Percentiles rank a stretch among this genome's conserved stretches.
Evolutionary conservation across 2,329 filamentous ascomycete species (phyloP).

Genomic region (Talaromyces sp.): DNA sequence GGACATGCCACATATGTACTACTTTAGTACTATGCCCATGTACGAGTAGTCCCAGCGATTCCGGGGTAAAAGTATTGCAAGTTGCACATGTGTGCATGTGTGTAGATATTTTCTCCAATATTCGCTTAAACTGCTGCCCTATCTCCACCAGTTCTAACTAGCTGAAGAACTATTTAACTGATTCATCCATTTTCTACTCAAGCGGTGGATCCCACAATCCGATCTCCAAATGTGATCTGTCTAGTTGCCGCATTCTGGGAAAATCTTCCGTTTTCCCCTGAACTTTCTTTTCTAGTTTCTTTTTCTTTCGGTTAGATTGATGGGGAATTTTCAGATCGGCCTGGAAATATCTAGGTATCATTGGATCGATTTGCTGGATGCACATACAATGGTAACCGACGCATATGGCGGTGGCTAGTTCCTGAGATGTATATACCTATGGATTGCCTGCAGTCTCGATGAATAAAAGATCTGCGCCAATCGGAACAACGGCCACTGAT

Average conservation of each 20-base stretch:
- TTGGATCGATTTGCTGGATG: background rate
- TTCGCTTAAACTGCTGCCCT: background rate
- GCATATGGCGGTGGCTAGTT: background rate
- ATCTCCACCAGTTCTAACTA: constrained; percentile 8
- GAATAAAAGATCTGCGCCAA: background rate
- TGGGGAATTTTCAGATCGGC: background rate
- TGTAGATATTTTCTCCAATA: too few relatives aligned
- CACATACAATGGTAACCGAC: background rate
- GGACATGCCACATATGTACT: too few relatives aligned
- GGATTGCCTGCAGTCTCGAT: background rate
- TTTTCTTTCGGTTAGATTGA: background rate
- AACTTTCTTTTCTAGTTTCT: background rate
- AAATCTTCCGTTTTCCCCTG: constrained; percentile 3
- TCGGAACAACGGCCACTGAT: background rate
- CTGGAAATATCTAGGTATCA: background rate
- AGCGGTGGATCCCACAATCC: constrained; percentile 1
- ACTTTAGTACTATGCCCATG: too few relatives aligned
- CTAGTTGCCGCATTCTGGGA: background rate
- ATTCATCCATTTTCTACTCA: constrained; percentile 14
- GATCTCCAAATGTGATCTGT: constrained; percentile 26
- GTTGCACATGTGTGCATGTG: too few relatives aligned
- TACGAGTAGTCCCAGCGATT: too few relatives aligned
- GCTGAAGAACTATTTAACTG: constrained; percentile 23
- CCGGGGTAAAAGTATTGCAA: too few relatives aligned
- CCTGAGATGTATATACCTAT: background rate